These are phyloP conservation scores for Cutaneotrichosporon sp. DNA, from an alignment of 1,284 basidiomycete genomes.

Conservation along the genomic window DNA sequence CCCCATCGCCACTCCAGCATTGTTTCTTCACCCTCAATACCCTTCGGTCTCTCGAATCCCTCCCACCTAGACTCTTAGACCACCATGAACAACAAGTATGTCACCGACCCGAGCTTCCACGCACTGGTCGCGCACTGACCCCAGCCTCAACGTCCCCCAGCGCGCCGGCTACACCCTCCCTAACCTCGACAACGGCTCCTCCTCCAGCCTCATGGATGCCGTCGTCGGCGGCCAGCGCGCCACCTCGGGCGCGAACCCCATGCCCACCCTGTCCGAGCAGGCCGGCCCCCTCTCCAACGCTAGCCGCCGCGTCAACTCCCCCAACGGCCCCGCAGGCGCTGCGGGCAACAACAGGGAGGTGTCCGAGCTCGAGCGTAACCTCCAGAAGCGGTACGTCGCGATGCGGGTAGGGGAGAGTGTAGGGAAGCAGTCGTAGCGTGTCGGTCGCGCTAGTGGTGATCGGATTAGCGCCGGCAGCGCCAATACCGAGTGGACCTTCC, in stretches of 20 bases:
- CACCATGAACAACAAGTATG: background rate
- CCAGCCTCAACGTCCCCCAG: background rate
- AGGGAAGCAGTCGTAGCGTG: too few relatives aligned
- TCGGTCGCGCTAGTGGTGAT: too few relatives aligned
- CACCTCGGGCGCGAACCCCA: background rate
- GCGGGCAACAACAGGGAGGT: conserved; percentile 24
- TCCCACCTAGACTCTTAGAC: background rate
- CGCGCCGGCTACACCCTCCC: conserved; percentile 13
- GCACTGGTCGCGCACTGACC: background rate
- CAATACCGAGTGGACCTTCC: too few relatives aligned
- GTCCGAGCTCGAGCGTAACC: conserved; percentile 39
- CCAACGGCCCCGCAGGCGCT: conserved; percentile 13
- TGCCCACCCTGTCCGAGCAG: background rate
- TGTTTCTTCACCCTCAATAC: too few relatives aligned
- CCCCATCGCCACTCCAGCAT: too few relatives aligned
- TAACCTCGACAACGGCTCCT: conserved; percentile 22
- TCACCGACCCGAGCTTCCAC: background rate
- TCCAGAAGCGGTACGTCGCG: conserved; percentile 34
- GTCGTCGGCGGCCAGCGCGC: conserved; percentile 30
- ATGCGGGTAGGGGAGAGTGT: background rate
- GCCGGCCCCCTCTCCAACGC: background rate
- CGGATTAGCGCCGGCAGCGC: too few relatives aligned
- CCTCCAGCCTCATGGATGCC: conserved; percentile 37
- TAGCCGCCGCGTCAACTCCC: background rate
- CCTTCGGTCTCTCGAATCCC: background rate